Conservation (phyloP, 768 basidiomycete species). For the Mycena belliarum region DNA sequence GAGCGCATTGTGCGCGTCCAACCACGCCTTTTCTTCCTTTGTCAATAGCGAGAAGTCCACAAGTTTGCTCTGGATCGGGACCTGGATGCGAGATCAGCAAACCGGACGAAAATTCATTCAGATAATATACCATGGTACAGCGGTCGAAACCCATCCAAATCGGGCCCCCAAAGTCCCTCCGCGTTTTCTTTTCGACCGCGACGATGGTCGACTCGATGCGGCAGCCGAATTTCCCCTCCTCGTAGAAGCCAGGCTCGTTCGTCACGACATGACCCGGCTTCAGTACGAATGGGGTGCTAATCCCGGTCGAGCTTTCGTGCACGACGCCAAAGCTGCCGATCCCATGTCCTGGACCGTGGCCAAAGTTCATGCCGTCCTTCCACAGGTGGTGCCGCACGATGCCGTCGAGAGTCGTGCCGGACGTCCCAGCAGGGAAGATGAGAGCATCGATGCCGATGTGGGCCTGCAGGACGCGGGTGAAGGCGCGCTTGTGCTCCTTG, state of each 20-base stretch:
- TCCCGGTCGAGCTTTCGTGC: slow-evolving; percentile 22
- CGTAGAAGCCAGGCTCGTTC: slow-evolving; percentile 71
- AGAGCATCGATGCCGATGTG: slow-evolving; percentile 68
- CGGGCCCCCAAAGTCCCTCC: slow-evolving; percentile 47
- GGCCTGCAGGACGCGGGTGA: slow-evolving; percentile 69
- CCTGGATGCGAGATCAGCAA: background rate
- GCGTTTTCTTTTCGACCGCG: slow-evolving; percentile 28
- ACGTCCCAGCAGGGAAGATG: slow-evolving; percentile 61
- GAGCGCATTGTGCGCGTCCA: slow-evolving; percentile 40
- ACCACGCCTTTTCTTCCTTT: slow-evolving; percentile 62
- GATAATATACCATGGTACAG: slow-evolving; percentile 49
- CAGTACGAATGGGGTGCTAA: slow-evolving; percentile 42
- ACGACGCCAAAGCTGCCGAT: slow-evolving; percentile 14
- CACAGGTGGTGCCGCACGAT: slow-evolving; percentile 64
- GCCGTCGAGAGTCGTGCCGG: slow-evolving; percentile 45
- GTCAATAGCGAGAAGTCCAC: slow-evolving; percentile 59
- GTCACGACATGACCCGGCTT: slow-evolving; percentile 64
- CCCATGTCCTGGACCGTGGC: slow-evolving; percentile 67
- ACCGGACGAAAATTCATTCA: background rate
- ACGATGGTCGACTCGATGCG: slow-evolving; percentile 22
- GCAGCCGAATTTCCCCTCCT: slow-evolving; percentile 21
- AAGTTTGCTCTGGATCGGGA: slow-evolving; percentile 70
- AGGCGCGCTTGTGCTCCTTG: slow-evolving; percentile 61
- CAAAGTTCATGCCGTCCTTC: slow-evolving; percentile 50
- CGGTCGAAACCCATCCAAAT: slow-evolving; percentile 70